These are phyloP conservation scores for Crithidia brevicula DNA, from an alignment of 208 protist genomes.

Conservation along the genomic window DNA sequence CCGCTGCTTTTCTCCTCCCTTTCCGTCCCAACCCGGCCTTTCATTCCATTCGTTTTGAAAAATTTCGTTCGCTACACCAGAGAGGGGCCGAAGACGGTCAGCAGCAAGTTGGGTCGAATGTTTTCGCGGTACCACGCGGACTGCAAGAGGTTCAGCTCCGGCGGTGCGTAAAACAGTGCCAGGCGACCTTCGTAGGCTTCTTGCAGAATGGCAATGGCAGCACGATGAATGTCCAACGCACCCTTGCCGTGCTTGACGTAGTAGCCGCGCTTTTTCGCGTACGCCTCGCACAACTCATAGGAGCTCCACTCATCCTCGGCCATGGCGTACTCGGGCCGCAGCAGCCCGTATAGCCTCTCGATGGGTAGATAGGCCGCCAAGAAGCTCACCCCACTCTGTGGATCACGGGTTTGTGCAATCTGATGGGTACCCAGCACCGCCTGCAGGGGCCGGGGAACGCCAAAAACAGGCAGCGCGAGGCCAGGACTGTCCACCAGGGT, in stretches of 20 bases:
- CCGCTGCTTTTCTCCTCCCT: background rate
- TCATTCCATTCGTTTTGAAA: no score
- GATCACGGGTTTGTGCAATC: conserved; percentile 97
- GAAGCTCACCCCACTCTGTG: conserved; percentile 92
- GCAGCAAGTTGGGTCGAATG: conserved; percentile 44
- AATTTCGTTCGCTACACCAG: background rate
- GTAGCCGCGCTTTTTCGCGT: conserved; percentile 88
- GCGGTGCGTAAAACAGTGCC: conserved; percentile 86
- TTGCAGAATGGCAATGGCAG: conserved; percentile 87
- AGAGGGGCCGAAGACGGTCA: conserved; percentile 35
- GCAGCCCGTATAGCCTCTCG: conserved; percentile 90
- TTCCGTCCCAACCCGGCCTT: no score
- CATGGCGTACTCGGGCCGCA: conserved; percentile 59
- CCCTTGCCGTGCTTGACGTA: conserved; percentile 89
- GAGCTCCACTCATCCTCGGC: conserved; percentile 77
- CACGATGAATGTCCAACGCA: conserved; percentile 88
- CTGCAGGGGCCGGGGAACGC: conserved; percentile 84
- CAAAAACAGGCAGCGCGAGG: conserved; percentile 91
- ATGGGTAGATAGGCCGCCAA: conserved; percentile 92
- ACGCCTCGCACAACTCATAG: conserved; percentile 93
- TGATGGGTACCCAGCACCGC: conserved; percentile 95
- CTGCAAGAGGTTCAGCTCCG: conserved; percentile 58
- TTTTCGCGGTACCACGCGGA: conserved; percentile 50
- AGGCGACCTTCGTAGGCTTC: conserved; percentile 90
- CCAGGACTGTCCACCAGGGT: conserved; percentile 96